Evolutionary conservation across 2,329 filamentous ascomycete species (phyloP).

Genomic region (Aureobasidium mangrovei): DNA sequence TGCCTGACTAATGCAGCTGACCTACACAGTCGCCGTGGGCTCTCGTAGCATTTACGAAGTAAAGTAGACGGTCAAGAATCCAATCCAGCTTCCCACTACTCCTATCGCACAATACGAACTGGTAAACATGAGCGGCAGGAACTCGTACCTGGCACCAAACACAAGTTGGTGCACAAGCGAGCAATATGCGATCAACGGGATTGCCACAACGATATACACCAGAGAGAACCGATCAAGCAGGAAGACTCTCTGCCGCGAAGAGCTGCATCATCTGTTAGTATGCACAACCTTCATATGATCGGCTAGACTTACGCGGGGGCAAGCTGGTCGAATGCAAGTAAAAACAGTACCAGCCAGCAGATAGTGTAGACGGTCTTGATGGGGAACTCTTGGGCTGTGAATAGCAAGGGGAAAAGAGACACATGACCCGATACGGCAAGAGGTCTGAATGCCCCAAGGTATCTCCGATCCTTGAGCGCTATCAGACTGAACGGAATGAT

Average conservation of each 20-base stretch:
- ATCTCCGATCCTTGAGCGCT: constrained; percentile 78
- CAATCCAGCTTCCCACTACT: constrained; percentile 92
- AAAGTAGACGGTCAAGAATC: constrained; percentile 89
- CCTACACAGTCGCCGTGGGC: too few relatives aligned
- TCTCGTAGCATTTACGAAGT: constrained; percentile 20
- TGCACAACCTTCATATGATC: constrained; percentile 9
- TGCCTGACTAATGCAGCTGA: too few relatives aligned
- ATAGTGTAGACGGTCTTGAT: constrained; percentile 91
- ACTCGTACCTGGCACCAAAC: constrained; percentile 77
- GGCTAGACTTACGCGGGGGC: constrained; percentile 58
- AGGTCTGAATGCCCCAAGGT: constrained; percentile 84
- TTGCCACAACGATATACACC: constrained; percentile 79
- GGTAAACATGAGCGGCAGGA: constrained; percentile 92
- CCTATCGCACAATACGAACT: constrained; percentile 90
- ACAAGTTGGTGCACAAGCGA: constrained; percentile 74
- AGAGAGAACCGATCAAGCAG: constrained; percentile 84
- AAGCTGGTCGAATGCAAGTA: constrained; percentile 77
- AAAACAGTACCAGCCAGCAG: constrained; percentile 79
- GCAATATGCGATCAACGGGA: constrained; percentile 82
- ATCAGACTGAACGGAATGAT: constrained; percentile 93
- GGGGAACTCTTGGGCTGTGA: constrained; percentile 85
- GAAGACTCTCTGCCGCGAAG: constrained; percentile 71
- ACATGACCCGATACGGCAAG: constrained; percentile 90
- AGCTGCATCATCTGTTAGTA: constrained; percentile 33
- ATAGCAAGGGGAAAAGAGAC: constrained; percentile 86